Conservation (phyloP, 2,329 filamentous ascomycete species). For the Aureobasidium sp. region DNA sequence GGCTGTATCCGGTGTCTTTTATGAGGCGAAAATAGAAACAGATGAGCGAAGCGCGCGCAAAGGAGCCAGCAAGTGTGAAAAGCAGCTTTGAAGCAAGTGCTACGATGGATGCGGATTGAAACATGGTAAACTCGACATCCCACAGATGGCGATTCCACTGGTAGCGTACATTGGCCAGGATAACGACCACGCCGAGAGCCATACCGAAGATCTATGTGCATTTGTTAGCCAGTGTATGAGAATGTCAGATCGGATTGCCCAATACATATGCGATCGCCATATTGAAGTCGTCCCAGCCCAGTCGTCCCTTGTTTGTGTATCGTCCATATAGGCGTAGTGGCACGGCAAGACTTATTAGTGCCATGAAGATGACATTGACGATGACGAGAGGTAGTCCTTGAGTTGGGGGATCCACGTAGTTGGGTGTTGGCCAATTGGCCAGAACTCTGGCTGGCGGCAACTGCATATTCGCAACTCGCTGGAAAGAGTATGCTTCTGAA, state of each 20-base stretch:
- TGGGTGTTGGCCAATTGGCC: constrained; percentile 33
- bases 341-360: constrained; percentile 32
- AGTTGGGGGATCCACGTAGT: constrained; percentile 37
- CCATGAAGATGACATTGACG: constrained; percentile 34
- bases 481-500: background rate
- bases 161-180: constrained; percentile 36
- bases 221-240: background rate
- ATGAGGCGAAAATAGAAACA: constrained; percentile 42
- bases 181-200: constrained; percentile 32
- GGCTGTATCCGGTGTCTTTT: constrained; percentile 32
- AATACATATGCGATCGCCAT: constrained; percentile 35
- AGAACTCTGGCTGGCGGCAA: constrained; percentile 28
- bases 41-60: constrained; percentile 39
- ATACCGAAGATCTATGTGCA: constrained; percentile 19
- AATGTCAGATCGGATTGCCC: background rate
- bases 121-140: constrained; percentile 31
- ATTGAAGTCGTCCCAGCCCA: constrained; percentile 37
- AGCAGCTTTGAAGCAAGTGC: constrained; percentile 38
- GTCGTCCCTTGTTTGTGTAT: constrained; percentile 35
- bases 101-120: constrained; percentile 29
- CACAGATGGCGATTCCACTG: constrained; percentile 40
- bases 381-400: constrained; percentile 35
- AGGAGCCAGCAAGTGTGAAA: constrained; percentile 37
- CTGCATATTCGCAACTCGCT: constrained; percentile 4
- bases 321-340: constrained; percentile 35